Base-by-base conservation (phyloP, 2,329 filamentous ascomycete species). In the Fusarium armeniacum region DNA sequence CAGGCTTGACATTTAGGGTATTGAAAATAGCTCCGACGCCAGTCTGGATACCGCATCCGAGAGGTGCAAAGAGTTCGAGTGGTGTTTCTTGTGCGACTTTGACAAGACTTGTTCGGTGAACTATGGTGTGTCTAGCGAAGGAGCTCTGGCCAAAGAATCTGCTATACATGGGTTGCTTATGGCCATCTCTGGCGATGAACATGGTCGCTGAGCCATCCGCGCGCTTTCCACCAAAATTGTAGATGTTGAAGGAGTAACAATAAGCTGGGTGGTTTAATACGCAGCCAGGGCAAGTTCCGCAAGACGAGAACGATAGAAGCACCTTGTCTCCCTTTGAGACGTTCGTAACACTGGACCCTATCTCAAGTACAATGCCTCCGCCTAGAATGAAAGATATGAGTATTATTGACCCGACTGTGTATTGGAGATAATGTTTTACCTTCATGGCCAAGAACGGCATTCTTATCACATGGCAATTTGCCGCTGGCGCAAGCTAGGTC, bases 401-500 rank as follows among this genome's bases (percentile, higher is more conserved):
- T 16, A 20, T 1, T 1, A 1, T 13, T 40, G 13, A 20, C 6
- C 5, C n/a, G 13, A 2, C 2, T 12, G 5, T 20, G 6, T 13
- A 40, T 20, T 7, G 11, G 11, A 13, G n/a, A 40, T 20, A 5
- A 5, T 13, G 11, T 6, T n/a, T 40, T 40, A 40, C 36, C 68
- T 70, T 70, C 68, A 7, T 70, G 68, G 1, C 68, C 68, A 5
- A 70, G 63, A 1, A 70, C 63, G 0, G 55, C 59, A 7, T 57
- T 57, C 0, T 45, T 44, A 1, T 20, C 36, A 18, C 56, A 57
- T 2, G 58, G 55, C 1, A 70, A 16, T 20, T 58, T 70, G 1
- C 67, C 68, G 5, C 32, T 58, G 18, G 56, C 56, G 91, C 76
- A 92, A 89, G 77, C 80, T 80, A 67, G 20, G 4, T 70, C 68